These are phyloP conservation scores for Laburnicola sp. DNA, from an alignment of 2,329 filamentous ascomycete genomes.

Conservation along the genomic window DNA sequence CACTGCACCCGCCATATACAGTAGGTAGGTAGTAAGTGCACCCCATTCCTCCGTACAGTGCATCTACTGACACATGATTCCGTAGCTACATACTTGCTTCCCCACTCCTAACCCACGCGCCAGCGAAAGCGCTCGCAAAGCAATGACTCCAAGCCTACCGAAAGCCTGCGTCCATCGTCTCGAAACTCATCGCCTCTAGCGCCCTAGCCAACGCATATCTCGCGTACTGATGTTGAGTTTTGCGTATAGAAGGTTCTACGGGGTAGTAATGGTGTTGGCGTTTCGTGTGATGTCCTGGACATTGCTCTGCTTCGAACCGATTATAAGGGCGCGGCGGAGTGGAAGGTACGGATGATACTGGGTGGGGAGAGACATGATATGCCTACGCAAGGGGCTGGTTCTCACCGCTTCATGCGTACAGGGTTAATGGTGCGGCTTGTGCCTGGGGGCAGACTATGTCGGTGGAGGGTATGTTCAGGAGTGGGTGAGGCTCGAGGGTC, in stretches of 20 bases:
- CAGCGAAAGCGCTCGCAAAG: slow-evolving; percentile 40
- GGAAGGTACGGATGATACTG: slow-evolving; percentile 43
- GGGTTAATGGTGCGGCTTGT: no score
- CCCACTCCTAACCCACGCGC: slow-evolving; percentile 39
- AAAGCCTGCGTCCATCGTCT: slow-evolving; percentile 42
- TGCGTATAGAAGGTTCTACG: slow-evolving; percentile 24
- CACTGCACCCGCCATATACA: slow-evolving; percentile 30
- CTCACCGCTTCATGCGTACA: background rate
- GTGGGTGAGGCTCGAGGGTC: no score
- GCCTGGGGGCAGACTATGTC: no score
- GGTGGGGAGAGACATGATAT: slow-evolving; percentile 25
- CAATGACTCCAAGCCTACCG: slow-evolving; percentile 48
- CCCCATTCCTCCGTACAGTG: background rate
- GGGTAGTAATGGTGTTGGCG: slow-evolving; percentile 28
- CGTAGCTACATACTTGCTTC: slow-evolving; percentile 44
- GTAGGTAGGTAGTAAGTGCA: slow-evolving; percentile 15
- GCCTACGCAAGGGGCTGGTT: slow-evolving; percentile 10
- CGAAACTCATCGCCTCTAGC: slow-evolving; percentile 41
- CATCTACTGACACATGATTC: slow-evolving; percentile 23
- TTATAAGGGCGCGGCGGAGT: slow-evolving; percentile 46
- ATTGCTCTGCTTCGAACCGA: slow-evolving; percentile 46
- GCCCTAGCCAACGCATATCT: slow-evolving; percentile 39
- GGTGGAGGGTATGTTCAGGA: no score
- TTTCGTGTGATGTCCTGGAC: slow-evolving; percentile 43
- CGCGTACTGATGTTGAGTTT: slow-evolving; percentile 20